These are phyloP conservation scores for Oryza rufipogon DNA, from an alignment of 176 grass and related monocot genomes.

Conservation along the genomic window DNA sequence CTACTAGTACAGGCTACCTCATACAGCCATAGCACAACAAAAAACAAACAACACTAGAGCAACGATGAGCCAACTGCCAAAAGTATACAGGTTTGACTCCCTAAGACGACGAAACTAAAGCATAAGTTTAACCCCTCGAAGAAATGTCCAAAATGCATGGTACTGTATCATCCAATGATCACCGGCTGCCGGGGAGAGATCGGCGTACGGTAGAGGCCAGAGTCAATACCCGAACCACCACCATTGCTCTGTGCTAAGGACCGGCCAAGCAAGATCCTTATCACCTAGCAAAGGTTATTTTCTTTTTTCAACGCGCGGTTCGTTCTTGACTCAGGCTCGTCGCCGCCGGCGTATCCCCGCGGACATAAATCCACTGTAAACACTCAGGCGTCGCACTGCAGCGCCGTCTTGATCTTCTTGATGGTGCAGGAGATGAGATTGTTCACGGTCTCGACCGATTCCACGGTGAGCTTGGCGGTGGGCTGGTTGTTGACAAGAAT, in stretches of 20 bases:
- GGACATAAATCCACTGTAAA: neutral
- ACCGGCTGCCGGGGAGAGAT: neutral
- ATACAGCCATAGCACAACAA: constrained; percentile 26
- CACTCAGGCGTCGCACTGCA: constrained; percentile 56
- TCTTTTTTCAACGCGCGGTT: constrained; percentile 64
- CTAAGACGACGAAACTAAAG: constrained; percentile 29
- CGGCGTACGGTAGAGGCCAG: constrained; percentile 30
- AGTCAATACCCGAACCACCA: constrained; percentile 99
- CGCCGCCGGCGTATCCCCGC: neutral
- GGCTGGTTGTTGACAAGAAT: constrained; percentile 99
- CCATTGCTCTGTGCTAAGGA: constrained; percentile 81
- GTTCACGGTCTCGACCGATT: constrained; percentile 91
- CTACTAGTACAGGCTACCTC: constrained; percentile 2
- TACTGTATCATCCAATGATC: constrained; percentile 14
- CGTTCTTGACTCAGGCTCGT: constrained; percentile 95
- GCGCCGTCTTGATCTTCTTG: constrained; percentile 88
- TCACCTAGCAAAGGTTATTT: constrained; percentile 83
- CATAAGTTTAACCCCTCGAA: constrained; percentile 18
- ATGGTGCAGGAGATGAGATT: constrained; percentile 94
- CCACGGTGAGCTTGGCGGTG: constrained; percentile 81
- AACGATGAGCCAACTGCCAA: constrained; percentile 22
- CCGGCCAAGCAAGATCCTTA: constrained; percentile 55
- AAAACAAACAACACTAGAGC: constrained; percentile 9
- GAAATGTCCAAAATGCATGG: constrained; percentile 45
- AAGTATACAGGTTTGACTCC: constrained; percentile 27